Evolutionary conservation across 306 rosid genomes (phyloP), one percentile per base, ranked within the genome.

Genomic region (Acacia confusa): DNA sequence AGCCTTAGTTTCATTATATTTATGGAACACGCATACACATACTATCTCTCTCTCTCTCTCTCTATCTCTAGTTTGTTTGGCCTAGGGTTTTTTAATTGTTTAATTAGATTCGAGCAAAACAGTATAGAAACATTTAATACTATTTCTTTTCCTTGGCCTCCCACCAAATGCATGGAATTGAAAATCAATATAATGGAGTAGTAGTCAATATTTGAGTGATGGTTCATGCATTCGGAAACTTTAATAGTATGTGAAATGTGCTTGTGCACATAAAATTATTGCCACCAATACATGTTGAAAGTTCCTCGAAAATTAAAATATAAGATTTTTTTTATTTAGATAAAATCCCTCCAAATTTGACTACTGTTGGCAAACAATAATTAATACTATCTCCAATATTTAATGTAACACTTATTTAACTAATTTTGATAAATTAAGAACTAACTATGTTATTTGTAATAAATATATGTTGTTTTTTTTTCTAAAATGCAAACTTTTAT

Each of bases 261-360:
- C 75, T 60, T 61, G 75, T 70, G 27, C 3, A 27, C 30, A n/a
- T 40, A 50, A 61, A 74, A 72, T 57, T 72, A 53, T 73, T 63
- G 55, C 61, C 74, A 76, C 30, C 65, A 40, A 50, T 38, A 40
- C 78, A 60, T 38, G 63, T 66, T 53, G 80, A 64, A 83, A 77
- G 48, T 57, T 75, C 47, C 81, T 52, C 12, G 45, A 72, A 73
- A 30, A 65, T 48, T 84, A 78, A 71, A 78, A 58, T 73, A 75
- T 36, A 15, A 20, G 50, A 8, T 22, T 53, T 19, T 3, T 6
- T 50, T 68, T 68, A 32, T 79, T 73, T 34, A 40, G 28, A 73
- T 50, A 57, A 72, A 79, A 53, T 76, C 81, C 81, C 81, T 57
- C 91, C 84, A 86, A 72, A 72, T 79, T 86, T 84, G 87, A 84